Evolutionary conservation across 2,329 filamentous ascomycete species (phyloP).

Genomic region (Pseudogymnoascus sp.): DNA sequence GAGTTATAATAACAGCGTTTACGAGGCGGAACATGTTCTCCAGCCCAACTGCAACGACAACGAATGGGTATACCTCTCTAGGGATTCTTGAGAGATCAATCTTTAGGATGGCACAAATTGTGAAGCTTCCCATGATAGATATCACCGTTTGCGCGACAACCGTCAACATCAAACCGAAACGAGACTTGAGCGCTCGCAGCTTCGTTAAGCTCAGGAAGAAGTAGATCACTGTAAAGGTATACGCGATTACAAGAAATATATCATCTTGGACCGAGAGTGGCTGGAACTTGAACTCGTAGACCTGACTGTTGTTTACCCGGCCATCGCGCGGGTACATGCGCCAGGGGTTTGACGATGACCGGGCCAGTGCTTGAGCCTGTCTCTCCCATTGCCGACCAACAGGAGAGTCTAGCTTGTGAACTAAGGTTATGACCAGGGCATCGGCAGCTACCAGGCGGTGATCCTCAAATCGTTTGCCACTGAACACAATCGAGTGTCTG

Average conservation of each 20-base stretch:
- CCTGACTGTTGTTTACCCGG: conserved; percentile 44
- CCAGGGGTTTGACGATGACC: conserved; percentile 42
- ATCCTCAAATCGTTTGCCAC: conserved; percentile 68
- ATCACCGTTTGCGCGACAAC: conserved; percentile 62
- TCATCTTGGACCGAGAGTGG: conserved; percentile 63
- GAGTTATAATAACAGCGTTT: conserved; percentile 67
- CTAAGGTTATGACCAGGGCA: conserved; percentile 68
- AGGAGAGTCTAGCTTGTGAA: conserved; percentile 59
- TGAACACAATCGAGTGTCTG: conserved; percentile 72
- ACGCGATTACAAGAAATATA: conserved; percentile 55
- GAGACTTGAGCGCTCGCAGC: conserved; percentile 67
- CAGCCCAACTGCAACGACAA: conserved; percentile 68
- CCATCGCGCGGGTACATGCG: conserved; percentile 56
- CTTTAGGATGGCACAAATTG: conserved; percentile 66
- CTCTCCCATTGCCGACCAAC: conserved; percentile 59
- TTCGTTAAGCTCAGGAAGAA: conserved; percentile 60
- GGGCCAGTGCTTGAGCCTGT: conserved; percentile 46
- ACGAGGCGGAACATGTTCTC: conserved; percentile 75
- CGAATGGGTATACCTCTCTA: conserved; percentile 64
- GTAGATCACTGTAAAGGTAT: conserved; percentile 55
- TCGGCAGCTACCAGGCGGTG: conserved; percentile 63
- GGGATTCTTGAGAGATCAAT: conserved; percentile 70
- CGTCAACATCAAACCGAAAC: conserved; percentile 62
- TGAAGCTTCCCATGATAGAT: conserved; percentile 72
- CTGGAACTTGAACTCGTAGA: conserved; percentile 73